Evolutionary conservation across 169 alveolate species (phyloP), one percentile per base, ranked within the genome.

Genomic region (Amoebophrya sp.): DNA sequence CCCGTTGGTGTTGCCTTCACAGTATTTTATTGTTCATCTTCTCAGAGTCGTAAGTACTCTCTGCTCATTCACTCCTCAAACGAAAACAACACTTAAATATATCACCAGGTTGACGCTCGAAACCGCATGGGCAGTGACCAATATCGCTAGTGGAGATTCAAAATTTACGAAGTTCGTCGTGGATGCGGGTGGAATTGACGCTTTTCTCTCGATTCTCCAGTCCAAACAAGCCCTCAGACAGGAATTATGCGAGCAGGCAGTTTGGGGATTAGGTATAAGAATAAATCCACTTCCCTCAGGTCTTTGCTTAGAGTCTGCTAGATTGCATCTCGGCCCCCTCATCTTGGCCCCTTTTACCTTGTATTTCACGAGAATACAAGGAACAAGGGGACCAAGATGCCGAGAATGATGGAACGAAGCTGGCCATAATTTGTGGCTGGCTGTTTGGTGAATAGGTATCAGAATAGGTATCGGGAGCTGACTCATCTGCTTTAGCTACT

Each of bases 181-280:
- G 83, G 36, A 65, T 1, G 83, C 83, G 83, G 83, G 83, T 26
- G 83, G 83, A 6, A 65, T 65, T 26, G 83, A 65, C 83, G 83
- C 83, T 6, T 65, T 65, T 26, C n/a, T 65, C 3, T 65, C 83
- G 38, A 65, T 65, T 0, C 26, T 65, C 39, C 83, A 65, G 83
- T 12, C 36, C 2, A 65, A 65, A 36, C 83, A 65, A 26, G 83
- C 83, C 10, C 83, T 65, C 10, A 6, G 83, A 6, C 83, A 65
- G n/a, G 83, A 65, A 26, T 36, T 65, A 10, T 65, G 83, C 83
- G 83, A 65, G 26, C 83, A 65, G 83, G 83, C 83, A 18, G 83
- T 65, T 6, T 65, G 83, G 83, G 83, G 83, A 26, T 26, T 65
- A 6, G 83, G 83, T 65, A 65, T 36, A 47, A 12, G 18, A 47